A percentile compares a stretch with the other conserved stretches of the same genome.
Evolutionary conservation across 2,329 filamentous ascomycete genomes (phyloP).

Genomic region (Ilyonectria sp.): DNA sequence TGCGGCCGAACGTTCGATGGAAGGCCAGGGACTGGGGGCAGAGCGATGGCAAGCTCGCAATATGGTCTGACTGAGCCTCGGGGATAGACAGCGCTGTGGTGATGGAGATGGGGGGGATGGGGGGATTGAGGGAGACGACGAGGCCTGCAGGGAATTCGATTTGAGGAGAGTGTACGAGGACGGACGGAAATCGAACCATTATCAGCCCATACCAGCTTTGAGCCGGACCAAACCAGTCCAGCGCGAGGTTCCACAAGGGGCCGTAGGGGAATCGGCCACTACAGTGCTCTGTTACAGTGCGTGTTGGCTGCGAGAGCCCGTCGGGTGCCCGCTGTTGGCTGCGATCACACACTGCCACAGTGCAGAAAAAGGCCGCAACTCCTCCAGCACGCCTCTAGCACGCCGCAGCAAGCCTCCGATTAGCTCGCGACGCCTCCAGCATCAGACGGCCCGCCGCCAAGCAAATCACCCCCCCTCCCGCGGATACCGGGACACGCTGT

Average conservation of each 20-base stretch:
- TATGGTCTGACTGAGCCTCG: slow-evolving; percentile 46
- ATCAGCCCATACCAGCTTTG: slow-evolving; percentile 49
- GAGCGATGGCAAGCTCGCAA: slow-evolving; percentile 39
- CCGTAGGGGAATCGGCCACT: neutral
- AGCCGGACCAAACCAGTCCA: slow-evolving; percentile 38
- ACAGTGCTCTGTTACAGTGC: neutral
- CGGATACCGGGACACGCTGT: neutral
- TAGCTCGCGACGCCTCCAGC: neutral
- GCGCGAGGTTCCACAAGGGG: slow-evolving; percentile 20
- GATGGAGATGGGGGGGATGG: slow-evolving; percentile 40
- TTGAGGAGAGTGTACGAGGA: slow-evolving; percentile 45
- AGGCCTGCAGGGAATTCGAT: slow-evolving; percentile 48
- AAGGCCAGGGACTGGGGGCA: slow-evolving; percentile 41
- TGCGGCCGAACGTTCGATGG: slow-evolving; percentile 46
- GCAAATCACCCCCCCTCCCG: neutral
- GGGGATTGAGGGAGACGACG: slow-evolving; percentile 40
- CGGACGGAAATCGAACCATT: slow-evolving; percentile 52
- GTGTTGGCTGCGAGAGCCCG: neutral
- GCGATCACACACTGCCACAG: neutral
- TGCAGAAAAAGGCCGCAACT: neutral
- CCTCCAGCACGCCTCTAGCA: neutral
- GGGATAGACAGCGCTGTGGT: slow-evolving; percentile 34
- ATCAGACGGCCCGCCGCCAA: neutral
- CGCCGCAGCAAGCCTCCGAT: neutral
- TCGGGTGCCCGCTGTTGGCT: neutral